These are phyloP conservation scores for Fusarium sp. DNA, from an alignment of 2,329 filamentous ascomycete species.

Conservation along the genomic window DNA sequence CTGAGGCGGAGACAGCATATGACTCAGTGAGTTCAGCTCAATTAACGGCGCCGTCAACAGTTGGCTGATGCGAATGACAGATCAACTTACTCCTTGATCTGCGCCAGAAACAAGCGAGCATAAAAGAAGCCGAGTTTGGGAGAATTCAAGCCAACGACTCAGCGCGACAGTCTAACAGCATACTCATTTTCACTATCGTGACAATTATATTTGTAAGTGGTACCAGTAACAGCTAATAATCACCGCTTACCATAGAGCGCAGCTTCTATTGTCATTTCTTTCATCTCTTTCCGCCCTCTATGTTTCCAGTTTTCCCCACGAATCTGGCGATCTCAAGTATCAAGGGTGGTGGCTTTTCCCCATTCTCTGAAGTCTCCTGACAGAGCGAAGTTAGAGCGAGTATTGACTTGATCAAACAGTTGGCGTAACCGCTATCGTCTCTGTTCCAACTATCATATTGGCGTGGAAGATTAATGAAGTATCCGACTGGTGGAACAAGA, in stretches of 20 bases:
- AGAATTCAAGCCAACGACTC: not conserved
- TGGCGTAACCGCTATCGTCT: rapidly evolving
- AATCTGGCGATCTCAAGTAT: rapidly evolving
- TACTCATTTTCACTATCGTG: not conserved
- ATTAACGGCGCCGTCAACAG: not conserved
- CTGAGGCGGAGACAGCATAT: not conserved
- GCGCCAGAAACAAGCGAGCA: not conserved
- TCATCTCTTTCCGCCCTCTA: rapidly evolving
- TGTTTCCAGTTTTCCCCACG: not conserved
- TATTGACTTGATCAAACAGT: too few species aligned
- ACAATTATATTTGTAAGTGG: not conserved
- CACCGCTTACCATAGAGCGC: rapidly evolving
- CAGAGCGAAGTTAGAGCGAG: not conserved
- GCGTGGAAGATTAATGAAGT: not conserved
- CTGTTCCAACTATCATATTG: not conserved
- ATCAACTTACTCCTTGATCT: not conserved
- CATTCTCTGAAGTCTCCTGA: rapidly evolving
- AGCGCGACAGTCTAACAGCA: too few species aligned
- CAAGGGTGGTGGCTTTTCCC: not conserved
- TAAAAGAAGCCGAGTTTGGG: not conserved
- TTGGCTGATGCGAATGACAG: not conserved
- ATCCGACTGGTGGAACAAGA: rapidly evolving
- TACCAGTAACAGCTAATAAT: rapidly evolving
- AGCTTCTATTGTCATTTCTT: not conserved
- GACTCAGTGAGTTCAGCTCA: not conserved